phyloP scores from a whole-genome alignment of 768 basidiomycete genomes.

The Rhodocollybia butyracea region DNA sequence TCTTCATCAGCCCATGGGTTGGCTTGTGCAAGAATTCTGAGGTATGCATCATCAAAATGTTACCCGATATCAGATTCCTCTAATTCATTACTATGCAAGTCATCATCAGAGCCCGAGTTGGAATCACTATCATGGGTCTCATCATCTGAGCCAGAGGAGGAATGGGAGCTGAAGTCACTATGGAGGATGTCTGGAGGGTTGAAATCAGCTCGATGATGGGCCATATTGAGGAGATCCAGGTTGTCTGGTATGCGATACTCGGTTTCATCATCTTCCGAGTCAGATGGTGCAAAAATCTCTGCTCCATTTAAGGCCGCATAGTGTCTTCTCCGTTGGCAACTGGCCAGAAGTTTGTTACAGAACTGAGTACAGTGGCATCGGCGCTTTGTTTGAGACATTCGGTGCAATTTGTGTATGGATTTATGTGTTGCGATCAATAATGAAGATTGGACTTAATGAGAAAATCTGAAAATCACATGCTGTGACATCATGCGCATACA shows the following conservation, averaged over 20 bases:
- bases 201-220: no score
- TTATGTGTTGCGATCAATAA: background rate
- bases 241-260: background rate
- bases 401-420: background rate
- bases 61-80: background rate
- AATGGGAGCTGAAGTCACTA: background rate
- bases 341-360: background rate
- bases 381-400: background rate
- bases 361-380: background rate
- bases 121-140: background rate
- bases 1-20: background rate
- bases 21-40: background rate
- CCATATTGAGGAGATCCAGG: background rate
- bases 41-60: background rate
- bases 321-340: background rate
- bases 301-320: background rate
- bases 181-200: no score
- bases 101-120: background rate
- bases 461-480: background rate
- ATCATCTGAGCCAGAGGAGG: background rate
- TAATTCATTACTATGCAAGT: background rate
- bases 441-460: background rate
- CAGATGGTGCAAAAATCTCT: background rate
- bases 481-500: no score
- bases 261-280: background rate